These are phyloP conservation scores for Leccinum pachyderme DNA, from an alignment of 1,284 basidiomycete genomes.

Conservation along the genomic window DNA sequence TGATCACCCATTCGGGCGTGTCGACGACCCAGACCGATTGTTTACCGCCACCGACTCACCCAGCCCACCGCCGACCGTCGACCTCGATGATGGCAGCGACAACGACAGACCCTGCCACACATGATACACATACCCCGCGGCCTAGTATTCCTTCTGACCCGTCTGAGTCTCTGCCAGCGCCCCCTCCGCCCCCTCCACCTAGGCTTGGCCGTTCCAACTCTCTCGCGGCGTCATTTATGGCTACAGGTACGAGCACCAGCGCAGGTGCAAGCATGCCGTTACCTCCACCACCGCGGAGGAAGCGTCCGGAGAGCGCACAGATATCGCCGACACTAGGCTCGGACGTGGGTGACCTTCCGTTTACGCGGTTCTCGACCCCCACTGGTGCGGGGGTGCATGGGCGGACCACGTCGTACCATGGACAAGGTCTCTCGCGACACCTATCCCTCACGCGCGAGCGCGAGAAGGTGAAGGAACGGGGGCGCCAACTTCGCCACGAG, in stretches of 20 bases:
- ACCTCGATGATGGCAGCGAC: not conserved
- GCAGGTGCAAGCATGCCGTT: slow-evolving; percentile 26
- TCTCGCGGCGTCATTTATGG: slow-evolving; percentile 42
- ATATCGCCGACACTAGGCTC: slow-evolving; percentile 33
- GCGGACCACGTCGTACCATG: slow-evolving; percentile 25
- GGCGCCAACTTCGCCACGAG: not conserved
- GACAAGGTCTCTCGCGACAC: slow-evolving; percentile 36
- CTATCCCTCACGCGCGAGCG: slow-evolving; percentile 33
- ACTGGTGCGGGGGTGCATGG: slow-evolving; percentile 13
- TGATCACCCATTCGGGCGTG: not conserved
- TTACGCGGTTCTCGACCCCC: not conserved
- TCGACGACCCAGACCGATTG: slow-evolving; percentile 3
- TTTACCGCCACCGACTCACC: slow-evolving; percentile 53
- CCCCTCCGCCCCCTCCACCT: slow-evolving; percentile 29
- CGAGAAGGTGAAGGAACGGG: slow-evolving; percentile 1
- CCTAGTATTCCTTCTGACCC: not conserved
- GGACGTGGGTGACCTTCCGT: not conserved
- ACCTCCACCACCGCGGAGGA: slow-evolving; percentile 44
- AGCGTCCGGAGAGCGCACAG: slow-evolving; percentile 65
- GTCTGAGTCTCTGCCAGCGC: not conserved
- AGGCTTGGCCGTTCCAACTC: slow-evolving; percentile 55
- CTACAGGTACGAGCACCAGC: not conserved
- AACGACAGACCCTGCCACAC: slow-evolving; percentile 17
- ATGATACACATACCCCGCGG: not conserved
- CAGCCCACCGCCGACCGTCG: slow-evolving; percentile 46